Percentiles rank a stretch among this genome's conserved stretches.
These are phyloP conservation scores for Clonostachys rosea DNA, from an alignment of 2,329 filamentous ascomycete genomes.

Conservation along the genomic window DNA sequence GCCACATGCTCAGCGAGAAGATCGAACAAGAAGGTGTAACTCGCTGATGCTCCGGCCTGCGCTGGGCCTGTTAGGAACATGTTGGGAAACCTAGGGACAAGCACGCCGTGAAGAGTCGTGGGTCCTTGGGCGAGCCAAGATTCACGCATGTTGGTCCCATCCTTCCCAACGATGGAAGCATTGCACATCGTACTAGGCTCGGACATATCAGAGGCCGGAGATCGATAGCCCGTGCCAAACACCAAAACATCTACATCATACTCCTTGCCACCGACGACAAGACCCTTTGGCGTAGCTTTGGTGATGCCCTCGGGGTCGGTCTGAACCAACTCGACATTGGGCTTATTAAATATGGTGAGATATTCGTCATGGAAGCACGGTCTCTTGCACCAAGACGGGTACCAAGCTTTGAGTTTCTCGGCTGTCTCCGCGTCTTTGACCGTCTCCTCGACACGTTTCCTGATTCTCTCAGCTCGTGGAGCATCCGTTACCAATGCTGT, in stretches of 20 bases:
- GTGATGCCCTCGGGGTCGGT: neutral
- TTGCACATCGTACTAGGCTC: constrained; percentile 9
- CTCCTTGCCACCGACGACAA: neutral
- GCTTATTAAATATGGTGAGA: neutral
- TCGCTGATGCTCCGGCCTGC: constrained; percentile 33
- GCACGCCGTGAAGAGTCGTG: constrained; percentile 46
- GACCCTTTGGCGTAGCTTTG: neutral
- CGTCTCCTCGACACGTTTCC: constrained; percentile 37
- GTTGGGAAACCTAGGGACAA: constrained; percentile 47
- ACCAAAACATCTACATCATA: constrained; percentile 4
- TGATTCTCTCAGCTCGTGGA: constrained; percentile 32
- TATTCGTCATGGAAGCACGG: constrained; percentile 1
- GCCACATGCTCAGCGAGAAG: constrained; percentile 32
- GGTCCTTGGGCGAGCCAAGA: constrained; percentile 36
- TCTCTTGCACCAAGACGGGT: constrained; percentile 55
- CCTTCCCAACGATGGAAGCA: constrained; percentile 31
- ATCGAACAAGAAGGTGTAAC: constrained; percentile 29
- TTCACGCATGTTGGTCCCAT: constrained; percentile 34
- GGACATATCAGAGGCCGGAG: constrained; percentile 16
- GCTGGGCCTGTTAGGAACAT: constrained; percentile 38
- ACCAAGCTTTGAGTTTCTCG: constrained; percentile 52
- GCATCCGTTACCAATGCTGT: constrained; percentile 33
- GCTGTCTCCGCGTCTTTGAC: constrained; percentile 49
- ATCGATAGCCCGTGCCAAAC: constrained; percentile 28
- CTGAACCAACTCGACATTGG: neutral